Evolutionary conservation across 1,284 basidiomycete species (phyloP), one percentile per base, ranked within the genome.

Genomic region (Cryptococcus sp.): DNA sequence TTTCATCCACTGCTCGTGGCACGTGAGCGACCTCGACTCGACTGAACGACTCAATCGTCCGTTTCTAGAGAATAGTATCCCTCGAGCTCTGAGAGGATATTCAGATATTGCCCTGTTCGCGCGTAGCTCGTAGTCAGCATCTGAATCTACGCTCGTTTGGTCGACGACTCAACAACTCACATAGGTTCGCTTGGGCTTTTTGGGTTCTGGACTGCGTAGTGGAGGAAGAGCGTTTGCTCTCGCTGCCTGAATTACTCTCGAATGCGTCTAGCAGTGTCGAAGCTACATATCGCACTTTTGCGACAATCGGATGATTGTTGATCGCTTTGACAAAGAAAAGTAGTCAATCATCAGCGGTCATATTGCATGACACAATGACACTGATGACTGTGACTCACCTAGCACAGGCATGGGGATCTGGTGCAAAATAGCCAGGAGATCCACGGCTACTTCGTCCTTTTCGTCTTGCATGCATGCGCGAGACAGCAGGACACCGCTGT

Each of bases 211-310:
- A 52, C 42, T 16, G 7, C 42, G 19, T 15, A 0, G 35, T n/a
- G 7, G 39, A 27, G 13, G 47, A 51, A 22, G 54, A 50, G n/a
- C 46, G 10, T 31, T 41, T 38, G 23, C 11, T 20, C n/a, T 44
- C 22, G 16, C 47, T 48, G 20, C 11, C 19, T 47, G 11, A 54
- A 20, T 39, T 47, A 16, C 40, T 20, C 5, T 52, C 48, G 22
- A 93, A 87, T n/a, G 88, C 86, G 73, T 93, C 91, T 59, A 93
- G 82, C 50, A 93, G 80, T 2, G 89, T 91, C 22, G 89, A 91
- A 15, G 91, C 91, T 20, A 93, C 89, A 72, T 91, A 92, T 56
- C 91, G 86, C 59, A 93, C 89, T 82, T 93, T 93, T 74, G 89
- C 87, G 16, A 93, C 89, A 3, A 81, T 66, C 3, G 78, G 66